Base-by-base conservation (phyloP, 2,329 filamentous ascomycete species). In the Colletotrichum musicola region DNA sequence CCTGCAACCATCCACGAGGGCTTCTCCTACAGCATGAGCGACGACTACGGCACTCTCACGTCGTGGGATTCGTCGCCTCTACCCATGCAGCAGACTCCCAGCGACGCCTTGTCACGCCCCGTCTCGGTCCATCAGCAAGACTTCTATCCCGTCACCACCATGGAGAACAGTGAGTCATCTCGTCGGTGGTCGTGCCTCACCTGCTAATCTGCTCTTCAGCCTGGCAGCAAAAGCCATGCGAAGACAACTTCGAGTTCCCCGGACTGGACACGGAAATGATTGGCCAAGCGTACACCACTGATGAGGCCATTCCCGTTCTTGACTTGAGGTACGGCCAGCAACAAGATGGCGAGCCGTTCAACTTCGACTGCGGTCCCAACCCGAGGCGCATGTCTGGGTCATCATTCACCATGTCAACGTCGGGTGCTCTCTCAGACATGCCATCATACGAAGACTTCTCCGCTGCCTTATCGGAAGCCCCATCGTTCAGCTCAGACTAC, bases 371-470 rank as follows among this genome's bases (percentile, higher is more conserved):
- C 62, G 81, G 80, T n/a, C 78, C 85, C 53, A 85, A 87, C 71
- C 83, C 85, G 54, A 85, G 90, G 68, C 86, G 90, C 70, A 87
- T 92, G 83, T 93, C 91, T 20, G 90, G 90, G 55, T 93, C 91
- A 2, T 93, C 91, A 1, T 92, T 92, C 75, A 92, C 90, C 46
- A 86, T 93, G 80, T 93, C 91, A 16, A 92, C 88, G 1, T 86
- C 86, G 49, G 86, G 90, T 22, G 85, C 84, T 22, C 81, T 92
- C 49, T 91, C 90, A 5, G 91, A 93, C 73, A 88, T 92, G 77
- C 85, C 89, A 57, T 89, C 89, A 4, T 93, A 91, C 75, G 91
- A 94, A 65, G 91, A 94, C 71, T 88, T 92, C 75, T 90, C 91
- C 16, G 82, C 90, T 25, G 84, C 88, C 22, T 78, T 90, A 64